Evolutionary conservation across 1,284 basidiomycete species (phyloP).

Genomic region (Boletus albobrunnescens): DNA sequence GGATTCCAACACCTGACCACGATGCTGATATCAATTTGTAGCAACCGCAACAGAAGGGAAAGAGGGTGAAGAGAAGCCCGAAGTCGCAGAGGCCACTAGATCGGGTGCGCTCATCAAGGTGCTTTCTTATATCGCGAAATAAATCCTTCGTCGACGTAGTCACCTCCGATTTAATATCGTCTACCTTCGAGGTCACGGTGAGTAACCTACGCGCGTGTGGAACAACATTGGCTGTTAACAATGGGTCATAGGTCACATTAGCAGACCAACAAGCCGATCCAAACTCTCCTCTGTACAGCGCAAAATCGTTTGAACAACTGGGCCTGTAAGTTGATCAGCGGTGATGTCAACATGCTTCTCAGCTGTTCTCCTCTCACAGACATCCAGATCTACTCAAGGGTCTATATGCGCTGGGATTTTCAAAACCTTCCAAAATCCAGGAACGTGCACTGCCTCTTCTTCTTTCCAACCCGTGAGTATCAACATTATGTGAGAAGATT

Average conservation of each 20-base stretch:
- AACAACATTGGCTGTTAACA: conserved; percentile 9
- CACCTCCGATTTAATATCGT: conserved; percentile 58
- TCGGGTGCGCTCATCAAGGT: conserved; percentile 20
- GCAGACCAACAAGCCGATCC: conserved; percentile 97
- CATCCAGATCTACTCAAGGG: conserved; percentile 91
- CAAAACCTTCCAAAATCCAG: conserved; percentile 98
- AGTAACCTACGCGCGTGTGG: conserved; percentile 25
- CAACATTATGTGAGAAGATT: background rate
- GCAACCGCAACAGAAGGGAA: conserved; percentile 23
- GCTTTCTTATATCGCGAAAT: background rate
- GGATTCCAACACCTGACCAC: background rate
- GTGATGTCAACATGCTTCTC: conserved; percentile 11
- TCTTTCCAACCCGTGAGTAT: conserved; percentile 80
- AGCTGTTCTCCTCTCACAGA: conserved; percentile 40
- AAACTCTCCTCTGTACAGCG: conserved; percentile 92
- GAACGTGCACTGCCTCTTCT: conserved; percentile 94
- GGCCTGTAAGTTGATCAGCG: conserved; percentile 66
- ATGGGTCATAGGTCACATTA: conserved; percentile 75
- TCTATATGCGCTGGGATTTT: conserved; percentile 95
- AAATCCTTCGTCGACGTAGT: conserved; percentile 12
- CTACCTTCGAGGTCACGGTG: conserved; percentile 72
- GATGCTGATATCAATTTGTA: conserved; percentile 14
- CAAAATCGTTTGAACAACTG: conserved; percentile 92
- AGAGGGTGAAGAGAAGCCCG: conserved; percentile 25
- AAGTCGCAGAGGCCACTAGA: conserved; percentile 20